Conservation (phyloP, 805 yeast genomes). For the Kluyveromyces wickerhamii region DNA sequence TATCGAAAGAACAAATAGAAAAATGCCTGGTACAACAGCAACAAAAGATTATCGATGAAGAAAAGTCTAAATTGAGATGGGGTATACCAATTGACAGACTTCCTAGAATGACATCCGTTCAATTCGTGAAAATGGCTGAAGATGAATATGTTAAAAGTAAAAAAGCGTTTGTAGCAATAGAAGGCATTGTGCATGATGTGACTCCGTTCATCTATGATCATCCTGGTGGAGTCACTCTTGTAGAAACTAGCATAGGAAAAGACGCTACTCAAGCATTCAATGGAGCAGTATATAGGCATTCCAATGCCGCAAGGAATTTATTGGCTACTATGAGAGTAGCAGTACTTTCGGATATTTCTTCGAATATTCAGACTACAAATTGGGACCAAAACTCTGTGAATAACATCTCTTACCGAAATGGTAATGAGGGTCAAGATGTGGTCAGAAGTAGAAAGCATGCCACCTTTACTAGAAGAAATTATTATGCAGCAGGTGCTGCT, state of each 20-base stretch:
- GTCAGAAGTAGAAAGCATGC: constrained; percentile 19
- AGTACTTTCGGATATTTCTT: constrained; percentile 71
- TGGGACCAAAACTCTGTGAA: constrained; percentile 20
- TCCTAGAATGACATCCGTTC: constrained; percentile 57
- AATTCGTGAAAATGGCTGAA: constrained; percentile 34
- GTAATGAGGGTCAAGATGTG: constrained; percentile 11
- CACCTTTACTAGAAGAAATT: constrained; percentile 19
- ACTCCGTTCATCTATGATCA: constrained; percentile 86
- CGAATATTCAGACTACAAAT: constrained; percentile 26
- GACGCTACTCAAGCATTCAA: constrained; percentile 92
- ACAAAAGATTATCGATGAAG: constrained; percentile 70
- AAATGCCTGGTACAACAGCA: constrained; percentile 72
- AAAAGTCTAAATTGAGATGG: constrained; percentile 79
- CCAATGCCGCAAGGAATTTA: constrained; percentile 86
- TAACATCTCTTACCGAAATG: constrained; percentile 7
- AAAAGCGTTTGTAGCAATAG: constrained; percentile 68
- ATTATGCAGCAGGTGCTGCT: constrained; percentile 26
- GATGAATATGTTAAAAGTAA: constrained; percentile 36
- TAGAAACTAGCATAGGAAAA: constrained; percentile 76
- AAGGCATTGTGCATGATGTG: constrained; percentile 89
- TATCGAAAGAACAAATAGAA: constrained; percentile 43
- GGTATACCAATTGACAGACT: constrained; percentile 86
- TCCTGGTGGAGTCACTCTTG: constrained; percentile 84
- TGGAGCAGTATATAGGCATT: constrained; percentile 91
- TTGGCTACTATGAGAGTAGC: constrained; percentile 93